Evolutionary conservation across 2,329 filamentous ascomycete species (phyloP).

Genomic region (Colletotrichum sp.): DNA sequence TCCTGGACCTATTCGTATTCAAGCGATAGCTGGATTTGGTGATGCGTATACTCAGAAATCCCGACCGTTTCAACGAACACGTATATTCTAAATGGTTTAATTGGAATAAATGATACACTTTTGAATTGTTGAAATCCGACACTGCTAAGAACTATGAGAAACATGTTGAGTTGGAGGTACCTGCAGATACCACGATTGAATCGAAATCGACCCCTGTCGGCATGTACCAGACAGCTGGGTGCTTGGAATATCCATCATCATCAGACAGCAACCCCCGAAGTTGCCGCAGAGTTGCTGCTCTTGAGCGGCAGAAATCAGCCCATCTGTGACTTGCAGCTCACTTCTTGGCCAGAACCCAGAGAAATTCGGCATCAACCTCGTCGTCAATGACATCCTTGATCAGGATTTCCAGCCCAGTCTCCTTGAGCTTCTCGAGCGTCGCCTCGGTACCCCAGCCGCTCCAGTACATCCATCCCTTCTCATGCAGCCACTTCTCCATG

Average conservation of each 20-base stretch:
- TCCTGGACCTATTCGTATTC: background rate
- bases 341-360: conserved; percentile 45
- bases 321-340: background rate
- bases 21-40: background rate
- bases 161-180: background rate
- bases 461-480: conserved; percentile 49
- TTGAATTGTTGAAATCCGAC: background rate
- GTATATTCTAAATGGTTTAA: background rate
- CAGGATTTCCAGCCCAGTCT: conserved; percentile 37
- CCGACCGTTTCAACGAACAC: background rate
- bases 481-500: conserved; percentile 41
- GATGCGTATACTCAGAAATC: background rate
- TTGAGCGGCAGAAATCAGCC: background rate
- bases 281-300: background rate
- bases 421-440: conserved; percentile 33
- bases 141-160: background rate
- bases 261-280: background rate
- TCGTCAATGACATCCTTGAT: conserved; percentile 33
- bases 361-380: conserved; percentile 35
- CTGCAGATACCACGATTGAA: background rate
- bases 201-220: background rate
- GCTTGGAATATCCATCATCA: background rate
- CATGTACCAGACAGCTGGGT: background rate
- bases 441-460: conserved; percentile 42
- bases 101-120: background rate